phyloP scores from a whole-genome alignment of 2,329 filamentous ascomycete species.

The Curvularia lunata region DNA sequence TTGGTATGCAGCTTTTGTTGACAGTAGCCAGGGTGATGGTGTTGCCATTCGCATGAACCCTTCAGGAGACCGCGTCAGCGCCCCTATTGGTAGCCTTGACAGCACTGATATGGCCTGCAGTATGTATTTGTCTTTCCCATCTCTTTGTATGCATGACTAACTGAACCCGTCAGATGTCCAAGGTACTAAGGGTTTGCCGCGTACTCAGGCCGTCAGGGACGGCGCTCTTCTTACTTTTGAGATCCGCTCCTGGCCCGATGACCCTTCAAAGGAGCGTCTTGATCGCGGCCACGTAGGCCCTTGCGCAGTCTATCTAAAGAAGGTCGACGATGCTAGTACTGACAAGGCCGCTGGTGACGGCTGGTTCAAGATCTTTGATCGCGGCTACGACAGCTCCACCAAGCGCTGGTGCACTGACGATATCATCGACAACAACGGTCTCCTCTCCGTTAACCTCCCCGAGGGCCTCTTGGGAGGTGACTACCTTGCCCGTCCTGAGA shows the following conservation, averaged over 20 bases:
- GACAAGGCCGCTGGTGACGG: constrained; percentile 63
- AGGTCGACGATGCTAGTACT: constrained; percentile 63
- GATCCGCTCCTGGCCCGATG: constrained; percentile 67
- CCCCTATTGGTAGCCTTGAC: constrained; percentile 63
- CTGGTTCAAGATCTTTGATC: constrained; percentile 81
- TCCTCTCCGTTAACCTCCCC: constrained; percentile 68
- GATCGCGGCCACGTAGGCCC: constrained; percentile 70
- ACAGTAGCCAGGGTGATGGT: constrained; percentile 65
- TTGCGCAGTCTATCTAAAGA: constrained; percentile 76
- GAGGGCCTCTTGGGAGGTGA: constrained; percentile 66
- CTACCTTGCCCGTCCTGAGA: constrained; percentile 74
- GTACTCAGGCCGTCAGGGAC: constrained; percentile 55
- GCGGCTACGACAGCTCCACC: constrained; percentile 65
- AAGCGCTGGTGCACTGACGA: constrained; percentile 73
- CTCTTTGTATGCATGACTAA: constrained; percentile 15
- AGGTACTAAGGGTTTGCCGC: constrained; percentile 57
- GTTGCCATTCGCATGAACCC: constrained; percentile 73
- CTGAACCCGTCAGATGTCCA: constrained; percentile 49
- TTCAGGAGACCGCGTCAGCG: constrained; percentile 59
- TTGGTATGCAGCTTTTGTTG: constrained; percentile 22
- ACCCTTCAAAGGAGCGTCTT: constrained; percentile 61
- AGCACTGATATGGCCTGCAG: constrained; percentile 74
- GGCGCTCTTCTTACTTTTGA: constrained; percentile 69
- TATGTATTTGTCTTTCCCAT: constrained; percentile 47
- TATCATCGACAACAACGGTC: constrained; percentile 68